Base-by-base conservation (phyloP, 805 yeast genomes). In the Barnettozyma botsteinii region DNA sequence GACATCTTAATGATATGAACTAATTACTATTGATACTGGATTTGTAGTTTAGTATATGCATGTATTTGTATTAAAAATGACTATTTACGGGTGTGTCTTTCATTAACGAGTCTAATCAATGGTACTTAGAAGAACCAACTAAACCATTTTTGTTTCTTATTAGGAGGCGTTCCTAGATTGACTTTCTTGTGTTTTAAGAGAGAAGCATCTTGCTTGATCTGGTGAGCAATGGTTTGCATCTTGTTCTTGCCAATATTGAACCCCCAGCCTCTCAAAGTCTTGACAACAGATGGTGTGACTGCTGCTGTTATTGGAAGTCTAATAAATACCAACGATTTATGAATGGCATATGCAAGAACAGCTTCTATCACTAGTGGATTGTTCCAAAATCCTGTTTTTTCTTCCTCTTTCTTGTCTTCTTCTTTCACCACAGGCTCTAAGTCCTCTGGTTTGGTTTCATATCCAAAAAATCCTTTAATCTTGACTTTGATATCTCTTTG, bases 291-390 rank as follows among this genome's bases (percentile, higher is more conserved):
- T 6, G 98, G 98, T 0, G 97, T 88, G 11, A 89, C 73, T 3
- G 95, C 95, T 0, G 96, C 96, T 0, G 97, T 83, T 23, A 87
- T 60, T 12, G 98, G 98, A 5, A 93, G 66, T 47, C 98, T 73
- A 31, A 93, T 73, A 45, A 91, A 76, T 19, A 91, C 74, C 47
- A 93, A 70, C 5, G 89, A 76, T 65, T 93, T 93, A 67, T 93
- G 98, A 33, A 93, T 66, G 3, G 96, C 96, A 59, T 93, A 93
- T 0, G 98, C 98, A 38, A 93, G 73, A 11, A 85, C 79, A 50
- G 87, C 77, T 61, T 91, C 97, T 0, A 97, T 83, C 71, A 85
- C 57, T 56, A 87, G 58, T 41, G 80, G 69, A 7, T 56, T 37
- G 23, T 61, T 55, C 53, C 56, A 55, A 23, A 49, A 44, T 4